Evolutionary conservation across 1,284 basidiomycete genomes (phyloP).

Genomic region (Trichosporon ovoides): DNA sequence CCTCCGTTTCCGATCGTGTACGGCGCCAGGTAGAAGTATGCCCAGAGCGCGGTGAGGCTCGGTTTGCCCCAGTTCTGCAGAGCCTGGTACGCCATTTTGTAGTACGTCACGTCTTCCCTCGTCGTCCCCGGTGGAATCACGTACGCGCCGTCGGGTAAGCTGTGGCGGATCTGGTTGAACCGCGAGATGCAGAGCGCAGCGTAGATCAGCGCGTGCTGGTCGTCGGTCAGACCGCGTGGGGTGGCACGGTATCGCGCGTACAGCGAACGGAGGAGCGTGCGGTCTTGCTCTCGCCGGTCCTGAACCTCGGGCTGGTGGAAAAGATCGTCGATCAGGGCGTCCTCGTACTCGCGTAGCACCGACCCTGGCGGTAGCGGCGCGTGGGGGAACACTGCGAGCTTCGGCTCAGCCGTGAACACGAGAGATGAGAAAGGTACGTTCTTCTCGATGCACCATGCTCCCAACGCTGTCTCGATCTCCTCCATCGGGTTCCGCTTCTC

Average conservation of each 20-base stretch:
- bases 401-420: slow-evolving; percentile 18
- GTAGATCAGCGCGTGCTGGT: slow-evolving; percentile 21
- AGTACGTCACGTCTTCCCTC: slow-evolving; percentile 33
- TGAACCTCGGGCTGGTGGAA: slow-evolving; percentile 2
- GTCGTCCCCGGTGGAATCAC: too few species aligned
- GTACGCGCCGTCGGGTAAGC: neutral
- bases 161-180: slow-evolving; percentile 13
- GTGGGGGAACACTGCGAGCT: slow-evolving; percentile 8
- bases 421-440: slow-evolving; percentile 11
- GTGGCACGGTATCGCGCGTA: slow-evolving; percentile 21
- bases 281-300: neutral
- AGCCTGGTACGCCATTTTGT: slow-evolving; percentile 20
- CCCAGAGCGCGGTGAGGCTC: slow-evolving; percentile 21
- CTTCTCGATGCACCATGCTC: slow-evolving; percentile 12
- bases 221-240: slow-evolving; percentile 21
- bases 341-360: slow-evolving; percentile 2
- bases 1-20: slow-evolving; percentile 20
- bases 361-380: slow-evolving; percentile 15
- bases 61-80: slow-evolving; percentile 23
- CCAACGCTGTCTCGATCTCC: slow-evolving; percentile 14
- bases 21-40: slow-evolving; percentile 22
- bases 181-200: slow-evolving; percentile 19
- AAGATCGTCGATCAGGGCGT: neutral
- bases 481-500: slow-evolving; percentile 18
- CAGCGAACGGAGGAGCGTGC: slow-evolving; percentile 7